Base-by-base conservation (phyloP, 2,329 filamentous ascomycete species). In the Didymella glomerata region DNA sequence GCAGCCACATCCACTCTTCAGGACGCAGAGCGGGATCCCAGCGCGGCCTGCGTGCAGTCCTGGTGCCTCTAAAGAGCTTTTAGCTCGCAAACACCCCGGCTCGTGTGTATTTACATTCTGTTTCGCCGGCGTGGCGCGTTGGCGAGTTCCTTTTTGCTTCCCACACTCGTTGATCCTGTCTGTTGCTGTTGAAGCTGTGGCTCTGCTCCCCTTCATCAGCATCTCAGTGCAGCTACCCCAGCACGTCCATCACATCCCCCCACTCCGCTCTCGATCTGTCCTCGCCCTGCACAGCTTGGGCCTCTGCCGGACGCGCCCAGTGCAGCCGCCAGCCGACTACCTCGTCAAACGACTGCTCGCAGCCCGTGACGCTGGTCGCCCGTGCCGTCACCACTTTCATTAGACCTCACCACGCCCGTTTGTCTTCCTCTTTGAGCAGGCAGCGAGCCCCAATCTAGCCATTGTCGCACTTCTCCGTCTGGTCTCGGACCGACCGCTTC, bases 401-500 rank as follows among this genome's bases (percentile, higher is more conserved):
- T 54, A 54, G 42, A n/a, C 28, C 56, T 40, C 32, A 54, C 40
- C 52, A 51, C 57, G 36, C 60, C 61, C 47, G 62, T 64, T 59
- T 65, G 57, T 61, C 51, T 54, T 63, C 52, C 45, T 58, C 65
- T 67, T 64, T 57, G 63, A 67, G 64, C 63, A 60, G 66, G 58
- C 64, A 65, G 54, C 63, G 54, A 66, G 62, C 65, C 67, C 71
- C 69, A 73, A 73, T 70, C 64, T 66, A 63, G 63, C 64, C 56
- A 63, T 63, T 71, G 73, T 74, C 74, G 69, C 74, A 71, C 69
- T 70, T 50, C 63, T 61, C 53, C 61, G 61, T 72, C 72, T 71
- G 69, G 64, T 69, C 70, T 73, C 68, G 70, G 69, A 66, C 69
- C 73, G 67, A 72, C 68, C 68, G 71, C 74, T 74, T 74, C 71